Evolutionary conservation across 495 filamentous ascomycete species (phyloP), one percentile per base, ranked within the genome.

Genomic region (Tuber borchii): DNA sequence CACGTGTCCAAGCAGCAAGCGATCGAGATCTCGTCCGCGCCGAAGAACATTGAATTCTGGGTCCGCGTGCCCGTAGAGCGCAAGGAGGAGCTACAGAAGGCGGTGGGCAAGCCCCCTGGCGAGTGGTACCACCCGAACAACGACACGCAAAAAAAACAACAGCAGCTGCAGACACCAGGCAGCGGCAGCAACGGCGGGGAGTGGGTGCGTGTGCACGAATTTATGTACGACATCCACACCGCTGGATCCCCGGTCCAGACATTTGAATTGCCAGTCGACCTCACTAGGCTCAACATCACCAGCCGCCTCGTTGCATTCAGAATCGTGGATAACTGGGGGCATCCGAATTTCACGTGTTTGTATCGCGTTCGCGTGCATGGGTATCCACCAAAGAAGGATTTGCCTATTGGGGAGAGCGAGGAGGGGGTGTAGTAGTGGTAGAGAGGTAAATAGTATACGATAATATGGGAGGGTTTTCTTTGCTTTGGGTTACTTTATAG

Each of bases 11-110:
- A 86, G 17, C 78, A 79, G 22, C 87, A 85, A 7, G 87, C 88
- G 0, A 82, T 88, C 44, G 86, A 90, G 76, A 86, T 88, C 34
- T 84, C 80, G 42, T 82, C 88, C 37, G 88, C 87, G 76, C 91
- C 91, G 10, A 85, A 83, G 69, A 84, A 89, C 34, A 85, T 92
- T 68, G 90, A 92, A 78, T 80, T 92, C 34, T 90, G 89, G 87
- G 86, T 83, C 8, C 80, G 84, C 14, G 81, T 88, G 26, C 26
- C 56, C n/a, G 10, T 12, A 12, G 56, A 65, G 4, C 56, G 56
- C 76, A 79, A 84, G 73, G 84, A 86, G 43, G 46, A 40, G 17
- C 70, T 40, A 31, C 22, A 34, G 26, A 40, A 22, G 22, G 43
- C 43, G 34, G 70, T 40, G 12, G 43, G 37, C 22, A 44, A 71